phyloP scores from a whole-genome alignment of 306 rosid species.

The Castanea mollissima region DNA sequence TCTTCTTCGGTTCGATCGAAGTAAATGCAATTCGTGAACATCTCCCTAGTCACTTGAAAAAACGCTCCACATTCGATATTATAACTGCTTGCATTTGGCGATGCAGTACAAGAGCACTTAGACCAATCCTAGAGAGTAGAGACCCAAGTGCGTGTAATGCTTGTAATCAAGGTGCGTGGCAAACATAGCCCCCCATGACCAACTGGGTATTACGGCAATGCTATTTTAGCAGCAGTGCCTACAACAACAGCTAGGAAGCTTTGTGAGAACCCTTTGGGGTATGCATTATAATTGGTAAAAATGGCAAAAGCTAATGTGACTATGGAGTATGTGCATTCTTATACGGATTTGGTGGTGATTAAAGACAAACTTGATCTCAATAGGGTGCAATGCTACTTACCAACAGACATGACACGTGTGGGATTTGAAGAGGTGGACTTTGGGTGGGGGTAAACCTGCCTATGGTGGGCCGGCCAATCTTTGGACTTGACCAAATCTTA shows the following conservation, averaged over 20 bases:
- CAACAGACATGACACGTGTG: slow-evolving; percentile 50
- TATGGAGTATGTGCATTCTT: slow-evolving; percentile 49
- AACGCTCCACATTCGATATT: slow-evolving; percentile 41
- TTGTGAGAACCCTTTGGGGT: slow-evolving; percentile 43
- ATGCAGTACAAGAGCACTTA: slow-evolving; percentile 40
- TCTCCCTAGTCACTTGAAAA: slow-evolving; percentile 19
- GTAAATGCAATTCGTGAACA: slow-evolving; percentile 37
- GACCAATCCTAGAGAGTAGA: background rate
- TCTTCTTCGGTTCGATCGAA: slow-evolving; percentile 46
- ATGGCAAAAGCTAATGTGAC: slow-evolving; percentile 47
- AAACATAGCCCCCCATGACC: slow-evolving; percentile 52
- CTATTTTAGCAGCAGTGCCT: slow-evolving; percentile 38
- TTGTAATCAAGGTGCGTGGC: slow-evolving; percentile 38
- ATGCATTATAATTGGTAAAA: slow-evolving; percentile 43
- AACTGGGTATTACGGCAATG: slow-evolving; percentile 53
- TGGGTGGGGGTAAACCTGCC: slow-evolving; percentile 62
- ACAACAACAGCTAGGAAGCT: slow-evolving; percentile 46
- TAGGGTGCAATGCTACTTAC: slow-evolving; percentile 34
- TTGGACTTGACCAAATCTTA: slow-evolving; percentile 29
- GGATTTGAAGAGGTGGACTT: slow-evolving; percentile 52
- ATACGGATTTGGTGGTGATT: slow-evolving; percentile 45
- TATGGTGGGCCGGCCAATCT: slow-evolving; percentile 47
- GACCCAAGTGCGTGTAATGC: slow-evolving; percentile 49
- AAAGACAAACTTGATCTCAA: slow-evolving; percentile 46
- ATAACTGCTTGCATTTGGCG: slow-evolving; percentile 53